Evolutionary conservation across 768 basidiomycete genomes (phyloP), one percentile per base, ranked within the genome.

Genomic region (Austroboletus festivus): DNA sequence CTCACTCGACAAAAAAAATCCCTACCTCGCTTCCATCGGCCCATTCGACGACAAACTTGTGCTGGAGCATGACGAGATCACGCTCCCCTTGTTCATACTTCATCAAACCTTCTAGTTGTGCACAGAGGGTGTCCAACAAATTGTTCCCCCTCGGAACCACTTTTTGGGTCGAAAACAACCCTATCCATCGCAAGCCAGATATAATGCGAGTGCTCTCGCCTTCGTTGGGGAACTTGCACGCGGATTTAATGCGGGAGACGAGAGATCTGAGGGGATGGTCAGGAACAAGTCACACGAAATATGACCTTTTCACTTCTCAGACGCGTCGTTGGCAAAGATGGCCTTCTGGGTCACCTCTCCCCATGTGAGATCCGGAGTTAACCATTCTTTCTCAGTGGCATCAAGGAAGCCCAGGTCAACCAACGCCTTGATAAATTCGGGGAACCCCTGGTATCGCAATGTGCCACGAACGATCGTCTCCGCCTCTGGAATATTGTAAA

Each of bases 21-120:
- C 78, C 44, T 51, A 84, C 86, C 71, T 79, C 73, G 41, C 71
- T 77, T 40, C 95, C 93, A 61, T 97, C 91, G 28, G 79, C 76
- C 80, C 87, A 89, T 64, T 93, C 85, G 31, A 98, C 85, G 58
- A 91, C 72, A 65, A 99, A 98, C 75, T 94, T 95, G 80, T 99
- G 95, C 72, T 97, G 95, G 46, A 99, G 82, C 85, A 98, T 91
- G 51, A 99, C 90, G 52, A 98, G 81, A 68, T 99, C 95, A 11
- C 91, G 85, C 71, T 98, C 93, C 54, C 90, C 91, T 40, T 76
- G 71, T 54, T 85, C 88, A 71, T 95, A 97, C 68, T 84, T 80
- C 90, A 97, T 96, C 65, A 95, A 78, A 51, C 75, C 81, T 75
- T 99, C 94, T 42, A 99, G 80, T 19, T 78, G 83, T 3, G 81